Conservation (phyloP, 2,329 filamentous ascomycete species). For the Didymella pomorum region DNA sequence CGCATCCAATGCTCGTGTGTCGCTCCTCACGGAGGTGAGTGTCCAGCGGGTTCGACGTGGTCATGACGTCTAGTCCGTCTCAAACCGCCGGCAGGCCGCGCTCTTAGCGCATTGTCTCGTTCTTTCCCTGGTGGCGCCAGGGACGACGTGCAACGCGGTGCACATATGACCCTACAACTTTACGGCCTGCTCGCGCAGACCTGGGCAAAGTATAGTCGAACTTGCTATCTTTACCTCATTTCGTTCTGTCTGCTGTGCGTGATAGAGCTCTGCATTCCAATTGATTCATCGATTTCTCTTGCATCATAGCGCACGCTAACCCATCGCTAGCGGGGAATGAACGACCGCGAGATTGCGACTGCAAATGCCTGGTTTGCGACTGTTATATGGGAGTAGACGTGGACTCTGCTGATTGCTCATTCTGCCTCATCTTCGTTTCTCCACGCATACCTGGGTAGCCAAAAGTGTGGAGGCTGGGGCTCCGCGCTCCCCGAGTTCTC, state of each 20-base stretch:
- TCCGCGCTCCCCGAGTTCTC: slow-evolving; percentile 12
- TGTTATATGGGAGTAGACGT: slow-evolving; percentile 7
- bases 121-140: neutral
- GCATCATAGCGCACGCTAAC: slow-evolving; percentile 15
- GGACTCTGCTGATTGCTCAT: neutral
- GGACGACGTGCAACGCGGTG: neutral
- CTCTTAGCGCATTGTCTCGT: neutral
- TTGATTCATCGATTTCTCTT: neutral
- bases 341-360: neutral
- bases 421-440: neutral
- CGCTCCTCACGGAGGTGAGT: neutral
- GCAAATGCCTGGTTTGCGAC: neutral
- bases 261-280: neutral
- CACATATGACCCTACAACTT: neutral
- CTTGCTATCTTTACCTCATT: neutral
- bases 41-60: neutral
- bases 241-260: neutral
- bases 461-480: slow-evolving; percentile 20
- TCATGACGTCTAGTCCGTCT: slow-evolving; percentile 1
- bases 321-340: slow-evolving; percentile 8
- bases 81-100: neutral
- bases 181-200: too few species aligned
- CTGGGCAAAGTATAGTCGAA: neutral
- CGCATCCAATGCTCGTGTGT: neutral
- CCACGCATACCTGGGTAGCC: slow-evolving; percentile 12